Evolutionary conservation across 2,329 filamentous ascomycete species (phyloP).

Genomic region (Seiridium unicorne): DNA sequence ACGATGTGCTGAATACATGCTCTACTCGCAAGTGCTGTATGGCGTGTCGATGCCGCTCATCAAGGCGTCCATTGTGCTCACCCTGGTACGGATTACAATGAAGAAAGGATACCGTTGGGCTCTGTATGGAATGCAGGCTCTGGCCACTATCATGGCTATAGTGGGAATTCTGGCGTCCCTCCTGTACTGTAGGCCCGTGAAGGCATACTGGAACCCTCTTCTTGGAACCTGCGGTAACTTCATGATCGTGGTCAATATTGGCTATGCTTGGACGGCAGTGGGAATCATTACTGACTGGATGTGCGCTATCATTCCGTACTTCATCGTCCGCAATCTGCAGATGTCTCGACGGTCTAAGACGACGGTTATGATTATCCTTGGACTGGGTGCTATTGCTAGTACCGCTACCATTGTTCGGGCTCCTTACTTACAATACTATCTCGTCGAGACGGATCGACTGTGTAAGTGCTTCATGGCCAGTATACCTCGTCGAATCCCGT

Average conservation of each 20-base stretch:
- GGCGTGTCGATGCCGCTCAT: slow-evolving; percentile 15
- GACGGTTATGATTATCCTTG: slow-evolving; percentile 10
- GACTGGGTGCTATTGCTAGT: slow-evolving; percentile 12
- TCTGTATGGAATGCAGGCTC: slow-evolving; percentile 11
- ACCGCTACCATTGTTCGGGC: slow-evolving; percentile 9
- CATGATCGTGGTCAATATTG: slow-evolving; percentile 10
- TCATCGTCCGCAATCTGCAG: slow-evolving; percentile 23
- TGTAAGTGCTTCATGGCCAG: slow-evolving; percentile 6
- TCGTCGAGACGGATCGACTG: slow-evolving; percentile 7
- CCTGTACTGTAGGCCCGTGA: slow-evolving; percentile 15
- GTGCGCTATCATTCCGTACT: slow-evolving; percentile 27
- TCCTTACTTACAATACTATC: slow-evolving; percentile 8
- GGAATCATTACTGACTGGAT: slow-evolving; percentile 23
- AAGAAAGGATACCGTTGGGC: slow-evolving; percentile 4
- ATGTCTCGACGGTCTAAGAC: slow-evolving; percentile 23
- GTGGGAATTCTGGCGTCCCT: slow-evolving; percentile 15
- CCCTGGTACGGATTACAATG: slow-evolving; percentile 13
- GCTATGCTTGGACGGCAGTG: slow-evolving; percentile 6
- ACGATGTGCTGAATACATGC: slow-evolving; percentile 3
- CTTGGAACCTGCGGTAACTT: slow-evolving; percentile 14
- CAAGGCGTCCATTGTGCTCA: slow-evolving; percentile 15
- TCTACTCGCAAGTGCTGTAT: slow-evolving; percentile 15
- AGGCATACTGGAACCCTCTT: slow-evolving; percentile 15
- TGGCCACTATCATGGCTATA: slow-evolving; percentile 12
- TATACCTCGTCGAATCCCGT: neutral